These are phyloP conservation scores for Nakazawaea ambrosiae DNA, from an alignment of 805 yeast genomes.

Conservation along the genomic window DNA sequence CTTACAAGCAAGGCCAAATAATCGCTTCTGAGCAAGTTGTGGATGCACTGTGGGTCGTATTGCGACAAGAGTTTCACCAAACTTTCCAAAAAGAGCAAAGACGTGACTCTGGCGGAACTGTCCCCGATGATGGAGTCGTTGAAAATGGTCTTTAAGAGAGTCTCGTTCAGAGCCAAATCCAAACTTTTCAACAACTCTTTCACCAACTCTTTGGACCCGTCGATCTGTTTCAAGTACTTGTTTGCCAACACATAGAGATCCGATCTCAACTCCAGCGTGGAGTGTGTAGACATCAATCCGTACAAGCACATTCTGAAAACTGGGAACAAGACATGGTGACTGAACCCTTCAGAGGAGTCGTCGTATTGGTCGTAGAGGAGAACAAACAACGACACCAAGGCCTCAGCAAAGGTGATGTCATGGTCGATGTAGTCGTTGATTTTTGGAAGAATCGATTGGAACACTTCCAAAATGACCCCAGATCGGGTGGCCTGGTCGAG, in stretches of 20 bases:
- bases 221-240: conserved; percentile 50
- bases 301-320: conserved; percentile 67
- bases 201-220: conserved; percentile 32
- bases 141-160: conserved; percentile 57
- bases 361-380: conserved; percentile 60
- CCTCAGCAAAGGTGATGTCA: conserved; percentile 64
- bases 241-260: conserved; percentile 73
- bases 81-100: conserved; percentile 64
- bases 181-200: conserved; percentile 47
- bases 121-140: conserved; percentile 78
- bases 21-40: conserved; percentile 56
- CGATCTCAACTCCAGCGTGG: conserved; percentile 63
- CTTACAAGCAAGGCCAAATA: conserved; percentile 58
- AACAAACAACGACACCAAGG: conserved; percentile 69
- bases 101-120: conserved; percentile 67
- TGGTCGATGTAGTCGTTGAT: conserved; percentile 66
- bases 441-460: conserved; percentile 70
- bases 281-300: conserved; percentile 65
- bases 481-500: conserved; percentile 38
- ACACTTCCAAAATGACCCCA: conserved; percentile 65
- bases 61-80: conserved; percentile 31
- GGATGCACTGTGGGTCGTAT: conserved; percentile 49
- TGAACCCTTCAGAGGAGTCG: conserved; percentile 26
- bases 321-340: conserved; percentile 48
- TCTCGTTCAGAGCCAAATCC: conserved; percentile 40